Evolutionary conservation across 2,329 filamentous ascomycete species (phyloP).

Genomic region (Cladosporium sp.): DNA sequence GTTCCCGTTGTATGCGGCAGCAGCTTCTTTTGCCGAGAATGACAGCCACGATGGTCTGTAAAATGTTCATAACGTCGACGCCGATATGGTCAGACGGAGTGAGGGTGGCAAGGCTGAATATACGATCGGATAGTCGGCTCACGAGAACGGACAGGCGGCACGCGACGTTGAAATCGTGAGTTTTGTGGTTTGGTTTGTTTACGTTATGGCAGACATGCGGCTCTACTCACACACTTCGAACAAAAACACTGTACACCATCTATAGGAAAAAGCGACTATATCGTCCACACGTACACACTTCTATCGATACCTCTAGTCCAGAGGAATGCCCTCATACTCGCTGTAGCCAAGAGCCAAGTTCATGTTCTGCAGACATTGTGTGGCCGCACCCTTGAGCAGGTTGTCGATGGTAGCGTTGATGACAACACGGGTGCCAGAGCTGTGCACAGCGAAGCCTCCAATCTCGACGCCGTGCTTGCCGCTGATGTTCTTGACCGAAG

Average conservation of each 20-base stretch:
- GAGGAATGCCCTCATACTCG: constrained; percentile 82
- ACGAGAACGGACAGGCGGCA: no score
- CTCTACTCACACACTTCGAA: not conserved
- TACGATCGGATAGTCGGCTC: no score
- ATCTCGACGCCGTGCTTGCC: constrained; percentile 88
- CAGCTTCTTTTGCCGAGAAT: no score
- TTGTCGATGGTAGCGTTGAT: constrained; percentile 93
- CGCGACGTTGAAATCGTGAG: no score
- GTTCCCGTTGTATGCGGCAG: no score
- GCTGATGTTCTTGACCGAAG: constrained; percentile 77
- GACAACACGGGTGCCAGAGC: constrained; percentile 84
- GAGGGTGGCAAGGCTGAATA: no score
- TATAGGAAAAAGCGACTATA: not conserved
- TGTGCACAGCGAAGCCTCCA: constrained; percentile 91
- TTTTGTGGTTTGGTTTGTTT: no score
- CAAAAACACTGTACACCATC: constrained; percentile 3
- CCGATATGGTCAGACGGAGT: no score
- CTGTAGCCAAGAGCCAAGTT: constrained; percentile 84
- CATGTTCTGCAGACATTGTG: constrained; percentile 94
- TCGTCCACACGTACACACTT: not conserved
- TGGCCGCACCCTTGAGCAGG: constrained; percentile 85
- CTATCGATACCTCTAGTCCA: constrained; percentile 25
- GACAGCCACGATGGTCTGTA: no score
- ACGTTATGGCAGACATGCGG: not conserved
- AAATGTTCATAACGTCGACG: no score